phyloP scores from a whole-genome alignment of 2,329 filamentous ascomycete genomes.

The Endoconidiophora polonica region DNA sequence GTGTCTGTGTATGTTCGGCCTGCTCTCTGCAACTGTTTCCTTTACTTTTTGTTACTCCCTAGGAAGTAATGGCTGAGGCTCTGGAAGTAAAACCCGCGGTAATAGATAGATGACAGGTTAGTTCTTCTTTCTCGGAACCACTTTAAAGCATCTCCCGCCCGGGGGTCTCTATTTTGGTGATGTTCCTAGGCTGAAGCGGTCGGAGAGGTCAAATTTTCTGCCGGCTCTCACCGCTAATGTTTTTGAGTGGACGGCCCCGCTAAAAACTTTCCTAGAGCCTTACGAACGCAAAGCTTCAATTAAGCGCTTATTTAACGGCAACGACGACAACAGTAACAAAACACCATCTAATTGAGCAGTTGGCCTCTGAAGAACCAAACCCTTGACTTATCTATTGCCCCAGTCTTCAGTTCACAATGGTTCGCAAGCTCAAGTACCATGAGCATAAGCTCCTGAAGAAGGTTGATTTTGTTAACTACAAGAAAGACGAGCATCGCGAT shows the following conservation, averaged over 20 bases:
- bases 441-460: conserved; percentile 88
- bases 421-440: conserved; percentile 89
- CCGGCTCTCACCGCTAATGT: conserved; percentile 2
- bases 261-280: conserved; percentile 11
- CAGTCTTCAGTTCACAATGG: conserved; percentile 38
- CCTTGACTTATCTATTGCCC: background rate
- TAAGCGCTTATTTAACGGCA: background rate
- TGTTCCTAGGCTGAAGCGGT: background rate
- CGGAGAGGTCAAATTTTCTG: conserved; percentile 2
- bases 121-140: background rate
- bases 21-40: background rate
- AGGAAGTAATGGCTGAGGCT: no score
- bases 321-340: background rate
- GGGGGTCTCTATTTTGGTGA: background rate
- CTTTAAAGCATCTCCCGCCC: background rate
- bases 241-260: conserved; percentile 7
- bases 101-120: background rate
- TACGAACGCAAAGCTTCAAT: background rate
- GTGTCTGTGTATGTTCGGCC: background rate
- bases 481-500: conserved; percentile 77
- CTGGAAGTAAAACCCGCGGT: no score
- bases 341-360: background rate
- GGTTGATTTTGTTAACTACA: conserved; percentile 91
- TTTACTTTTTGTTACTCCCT: background rate
- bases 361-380: background rate